phyloP scores from a whole-genome alignment of 2,329 filamentous ascomycete genomes.

The Sporothrix sp. region DNA sequence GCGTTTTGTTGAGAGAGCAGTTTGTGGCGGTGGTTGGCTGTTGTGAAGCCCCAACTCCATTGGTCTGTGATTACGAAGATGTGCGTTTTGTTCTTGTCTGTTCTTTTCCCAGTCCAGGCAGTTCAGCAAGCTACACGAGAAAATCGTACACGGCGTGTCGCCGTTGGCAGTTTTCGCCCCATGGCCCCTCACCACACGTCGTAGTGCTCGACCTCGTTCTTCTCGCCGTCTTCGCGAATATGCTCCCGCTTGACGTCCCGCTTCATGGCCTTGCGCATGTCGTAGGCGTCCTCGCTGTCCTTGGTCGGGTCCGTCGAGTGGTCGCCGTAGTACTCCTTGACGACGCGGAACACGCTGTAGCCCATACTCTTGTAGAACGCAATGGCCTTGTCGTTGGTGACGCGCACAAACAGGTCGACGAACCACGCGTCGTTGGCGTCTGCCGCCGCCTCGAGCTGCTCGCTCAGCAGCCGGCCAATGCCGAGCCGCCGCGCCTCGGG shows the following conservation, averaged over 20 bases:
- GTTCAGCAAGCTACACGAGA: no score
- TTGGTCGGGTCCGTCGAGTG: conserved; percentile 56
- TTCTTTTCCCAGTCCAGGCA: no score
- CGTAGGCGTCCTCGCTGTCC: conserved; percentile 75
- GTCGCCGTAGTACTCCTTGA: conserved; percentile 89
- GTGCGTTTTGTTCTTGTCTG: no score
- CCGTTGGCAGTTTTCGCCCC: no score
- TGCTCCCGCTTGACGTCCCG: conserved; percentile 69
- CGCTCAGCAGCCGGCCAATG: conserved; percentile 73
- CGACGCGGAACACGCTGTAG: conserved; percentile 80
- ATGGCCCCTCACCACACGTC: conserved; percentile 69
- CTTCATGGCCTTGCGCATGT: conserved; percentile 89
- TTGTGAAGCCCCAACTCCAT: no score
- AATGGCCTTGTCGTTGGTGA: conserved; percentile 80
- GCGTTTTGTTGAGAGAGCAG: no score
- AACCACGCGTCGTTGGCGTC: conserved; percentile 86
- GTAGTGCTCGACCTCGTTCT: conserved; percentile 65
- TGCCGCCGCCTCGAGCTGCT: conserved; percentile 71
- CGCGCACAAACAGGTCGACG: conserved; percentile 86
- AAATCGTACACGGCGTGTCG: no score
- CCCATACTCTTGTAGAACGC: conserved; percentile 84
- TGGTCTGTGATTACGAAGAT: no score
- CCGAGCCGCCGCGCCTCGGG: conserved; percentile 78
- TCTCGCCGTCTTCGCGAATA: conserved; percentile 70
- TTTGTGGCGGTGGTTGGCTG: no score